Evolutionary conservation across 2,329 filamentous ascomycete genomes (phyloP).

Genomic region (Juglanconis oblonga): DNA sequence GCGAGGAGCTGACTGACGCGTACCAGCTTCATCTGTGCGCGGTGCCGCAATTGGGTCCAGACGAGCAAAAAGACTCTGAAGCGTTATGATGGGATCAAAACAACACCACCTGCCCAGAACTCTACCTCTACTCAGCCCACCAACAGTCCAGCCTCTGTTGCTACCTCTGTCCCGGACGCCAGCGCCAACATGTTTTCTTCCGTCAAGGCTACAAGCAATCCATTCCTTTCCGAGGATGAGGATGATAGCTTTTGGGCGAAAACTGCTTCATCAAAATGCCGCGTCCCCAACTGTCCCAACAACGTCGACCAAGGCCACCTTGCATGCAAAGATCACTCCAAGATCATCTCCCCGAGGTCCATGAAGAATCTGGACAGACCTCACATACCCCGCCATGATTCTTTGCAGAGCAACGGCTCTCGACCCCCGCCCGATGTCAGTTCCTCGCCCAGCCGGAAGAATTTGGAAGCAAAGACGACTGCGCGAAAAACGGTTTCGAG

Average conservation of each 20-base stretch:
- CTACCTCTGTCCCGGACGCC: not conserved
- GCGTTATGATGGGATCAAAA: constrained; percentile 3
- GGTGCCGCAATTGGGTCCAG: not conserved
- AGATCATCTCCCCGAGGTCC: constrained; percentile 6
- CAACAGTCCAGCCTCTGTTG: not conserved
- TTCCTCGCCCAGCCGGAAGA: constrained; percentile 2
- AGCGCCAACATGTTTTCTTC: not conserved
- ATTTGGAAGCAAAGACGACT: constrained; percentile 14
- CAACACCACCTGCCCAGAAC: not conserved
- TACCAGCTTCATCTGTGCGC: constrained; percentile 14
- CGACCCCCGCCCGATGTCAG: not conserved
- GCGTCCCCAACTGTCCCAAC: constrained; percentile 9
- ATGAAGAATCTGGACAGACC: not conserved
- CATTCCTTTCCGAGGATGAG: constrained; percentile 9
- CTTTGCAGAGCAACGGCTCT: not conserved
- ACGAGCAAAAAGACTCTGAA: not conserved
- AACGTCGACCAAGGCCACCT: constrained; percentile 1
- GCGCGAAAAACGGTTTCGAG: constrained; percentile 16
- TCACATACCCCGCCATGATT: not conserved
- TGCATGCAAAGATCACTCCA: constrained; percentile 10
- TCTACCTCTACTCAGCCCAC: not conserved
- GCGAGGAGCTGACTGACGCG: not conserved
- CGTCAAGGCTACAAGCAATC: constrained; percentile 3
- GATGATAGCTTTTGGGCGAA: constrained; percentile 11
- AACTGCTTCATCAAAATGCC: constrained; percentile 7